These are phyloP conservation scores for Barnettozyma salicaria DNA, from an alignment of 805 yeast species.

Conservation along the genomic window DNA sequence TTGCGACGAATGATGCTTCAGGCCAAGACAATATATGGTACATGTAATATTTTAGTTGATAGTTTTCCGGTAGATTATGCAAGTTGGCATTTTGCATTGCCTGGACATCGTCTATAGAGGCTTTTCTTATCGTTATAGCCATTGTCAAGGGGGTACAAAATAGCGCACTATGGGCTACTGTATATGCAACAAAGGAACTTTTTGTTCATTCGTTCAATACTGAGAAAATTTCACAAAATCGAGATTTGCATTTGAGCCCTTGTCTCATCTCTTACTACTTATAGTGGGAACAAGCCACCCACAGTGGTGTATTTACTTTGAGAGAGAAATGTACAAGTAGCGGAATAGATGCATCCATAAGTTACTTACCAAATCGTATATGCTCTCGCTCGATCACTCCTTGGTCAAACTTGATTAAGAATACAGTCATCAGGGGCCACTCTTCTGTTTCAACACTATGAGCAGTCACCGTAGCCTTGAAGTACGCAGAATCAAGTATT, in stretches of 20 bases:
- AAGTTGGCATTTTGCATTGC: conserved; percentile 95
- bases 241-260: not conserved
- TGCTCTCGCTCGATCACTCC: conserved; percentile 50
- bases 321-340: not conserved
- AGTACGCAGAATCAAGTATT: conserved; percentile 64
- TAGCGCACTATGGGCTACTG: not conserved
- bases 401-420: conserved; percentile 63
- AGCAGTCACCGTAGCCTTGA: conserved; percentile 75
- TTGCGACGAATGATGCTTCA: conserved; percentile 93
- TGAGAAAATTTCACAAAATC: not conserved
- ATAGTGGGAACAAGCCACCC: no score
- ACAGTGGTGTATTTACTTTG: not conserved
- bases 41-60: conserved; percentile 85
- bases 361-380: conserved; percentile 31
- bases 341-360: not conserved
- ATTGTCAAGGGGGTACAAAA: conserved; percentile 27
- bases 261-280: not conserved
- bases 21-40: conserved; percentile 97
- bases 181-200: not conserved
- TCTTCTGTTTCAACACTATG: conserved; percentile 63
- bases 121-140: conserved; percentile 87
- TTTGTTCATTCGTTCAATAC: no score
- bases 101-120: conserved; percentile 79
- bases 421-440: conserved; percentile 64
- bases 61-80: conserved; percentile 91